Percentiles rank a stretch among this genome's conserved stretches.
Evolutionary conservation across 805 yeast genomes (phyloP).

Genomic region (Candida pseudoglaebosa): DNA sequence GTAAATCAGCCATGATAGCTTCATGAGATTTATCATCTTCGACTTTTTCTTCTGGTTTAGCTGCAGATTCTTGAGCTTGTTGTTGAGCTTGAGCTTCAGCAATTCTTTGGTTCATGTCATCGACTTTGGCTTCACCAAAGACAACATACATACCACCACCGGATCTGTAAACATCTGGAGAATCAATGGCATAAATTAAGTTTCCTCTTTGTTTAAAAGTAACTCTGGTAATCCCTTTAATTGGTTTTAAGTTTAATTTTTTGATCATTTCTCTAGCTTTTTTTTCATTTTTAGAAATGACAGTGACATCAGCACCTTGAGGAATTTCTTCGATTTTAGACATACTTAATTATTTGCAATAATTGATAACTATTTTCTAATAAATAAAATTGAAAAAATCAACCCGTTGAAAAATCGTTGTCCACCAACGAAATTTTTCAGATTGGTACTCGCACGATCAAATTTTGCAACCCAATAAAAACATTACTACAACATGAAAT

Average conservation of each 20-base stretch:
- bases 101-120: conserved; percentile 85
- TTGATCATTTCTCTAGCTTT: conserved; percentile 88
- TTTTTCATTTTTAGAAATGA: conserved; percentile 87
- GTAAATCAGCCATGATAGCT: conserved; percentile 78
- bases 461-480: no score
- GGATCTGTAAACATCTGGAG: conserved; percentile 93
- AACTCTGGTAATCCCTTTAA: conserved; percentile 91
- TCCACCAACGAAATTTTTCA: no score
- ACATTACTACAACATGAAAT: no score
- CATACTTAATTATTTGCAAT: conserved; percentile 32
- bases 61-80: conserved; percentile 47
- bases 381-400: no score
- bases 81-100: conserved; percentile 80
- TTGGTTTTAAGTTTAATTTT: conserved; percentile 85
- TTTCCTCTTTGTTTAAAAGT: conserved; percentile 92
- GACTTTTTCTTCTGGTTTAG: conserved; percentile 14
- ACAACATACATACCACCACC: conserved; percentile 92
- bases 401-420: conserved; percentile 3
- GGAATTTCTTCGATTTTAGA: conserved; percentile 56
- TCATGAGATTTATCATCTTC: conserved; percentile 61
- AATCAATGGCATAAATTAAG: conserved; percentile 85
- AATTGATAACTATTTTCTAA: no score
- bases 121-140: conserved; percentile 96
- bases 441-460: no score
- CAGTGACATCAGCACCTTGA: conserved; percentile 77